Conservation (phyloP, 2,329 filamentous ascomycete genomes). For the Colletotrichum sp. region DNA sequence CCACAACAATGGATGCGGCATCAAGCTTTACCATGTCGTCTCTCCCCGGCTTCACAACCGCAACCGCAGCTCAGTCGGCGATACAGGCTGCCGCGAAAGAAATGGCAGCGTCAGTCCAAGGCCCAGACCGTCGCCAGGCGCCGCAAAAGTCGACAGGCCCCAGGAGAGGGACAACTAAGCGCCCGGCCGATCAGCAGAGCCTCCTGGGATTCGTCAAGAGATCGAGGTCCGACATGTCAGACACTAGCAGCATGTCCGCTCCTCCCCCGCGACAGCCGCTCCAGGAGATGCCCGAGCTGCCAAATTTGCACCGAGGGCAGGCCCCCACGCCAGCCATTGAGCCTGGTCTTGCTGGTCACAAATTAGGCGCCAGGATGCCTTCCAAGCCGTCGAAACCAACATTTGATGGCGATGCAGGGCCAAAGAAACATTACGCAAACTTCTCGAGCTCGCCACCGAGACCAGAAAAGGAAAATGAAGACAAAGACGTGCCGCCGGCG, state of each 20-base stretch:
- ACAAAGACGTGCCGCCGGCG: conserved; percentile 34
- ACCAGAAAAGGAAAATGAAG: conserved; percentile 26
- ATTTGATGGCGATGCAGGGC: conserved; percentile 28
- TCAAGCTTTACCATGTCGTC: conserved; percentile 64
- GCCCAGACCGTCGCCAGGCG: conserved; percentile 22
- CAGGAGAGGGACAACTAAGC: conserved; percentile 33
- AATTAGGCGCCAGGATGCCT: conserved; percentile 41
- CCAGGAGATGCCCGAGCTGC: conserved; percentile 15
- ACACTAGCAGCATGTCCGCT: conserved; percentile 4
- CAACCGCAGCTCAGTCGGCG: conserved; percentile 56
- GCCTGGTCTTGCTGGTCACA: conserved; percentile 41
- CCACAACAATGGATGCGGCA: conserved; percentile 67
- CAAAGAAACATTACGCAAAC: conserved; percentile 55
- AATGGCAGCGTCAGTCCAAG: conserved; percentile 15
- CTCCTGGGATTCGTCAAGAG: conserved; percentile 45
- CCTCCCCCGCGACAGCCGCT: conserved; percentile 4
- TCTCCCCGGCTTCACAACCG: conserved; percentile 66
- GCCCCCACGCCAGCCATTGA: conserved; percentile 30
- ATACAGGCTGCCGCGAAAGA: conserved; percentile 36
- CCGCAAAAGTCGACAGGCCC: conserved; percentile 17
- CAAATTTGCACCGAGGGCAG: conserved; percentile 17
- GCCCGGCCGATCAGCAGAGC: conserved; percentile 44
- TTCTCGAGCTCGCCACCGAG: conserved; percentile 63
- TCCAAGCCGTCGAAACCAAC: conserved; percentile 35
- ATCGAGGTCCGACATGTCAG: conserved; percentile 12